These are phyloP conservation scores for bread wheat (Triticum aestivum) DNA, from an alignment of 176 grass and related monocot genomes.

Conservation along the genomic window IWGSC_CS_RefSeq_v2.1 NC_057803.1:659538946-659539445, in stretches of 20 bases:
- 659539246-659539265: background rate
- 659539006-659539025: background rate
- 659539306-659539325: background rate
- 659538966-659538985: conserved; percentile 5
- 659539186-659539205: background rate
- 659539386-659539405: background rate
- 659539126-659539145: background rate
- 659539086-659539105: background rate
- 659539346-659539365: background rate
- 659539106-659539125: background rate
- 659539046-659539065: background rate
- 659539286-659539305: background rate
- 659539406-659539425: background rate
- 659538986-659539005: background rate
- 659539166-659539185: background rate
- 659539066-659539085: background rate
- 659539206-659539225: background rate
- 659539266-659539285: background rate
- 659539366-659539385: too few relatives aligned
- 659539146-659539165: conserved; percentile 4
- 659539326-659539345: background rate
- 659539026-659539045: background rate
- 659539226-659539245: too few relatives aligned
- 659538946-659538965: background rate
- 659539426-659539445: background rate